Evolutionary conservation across 805 yeast genomes (phyloP).

Genomic region (Nakazawaea siamensis): DNA sequence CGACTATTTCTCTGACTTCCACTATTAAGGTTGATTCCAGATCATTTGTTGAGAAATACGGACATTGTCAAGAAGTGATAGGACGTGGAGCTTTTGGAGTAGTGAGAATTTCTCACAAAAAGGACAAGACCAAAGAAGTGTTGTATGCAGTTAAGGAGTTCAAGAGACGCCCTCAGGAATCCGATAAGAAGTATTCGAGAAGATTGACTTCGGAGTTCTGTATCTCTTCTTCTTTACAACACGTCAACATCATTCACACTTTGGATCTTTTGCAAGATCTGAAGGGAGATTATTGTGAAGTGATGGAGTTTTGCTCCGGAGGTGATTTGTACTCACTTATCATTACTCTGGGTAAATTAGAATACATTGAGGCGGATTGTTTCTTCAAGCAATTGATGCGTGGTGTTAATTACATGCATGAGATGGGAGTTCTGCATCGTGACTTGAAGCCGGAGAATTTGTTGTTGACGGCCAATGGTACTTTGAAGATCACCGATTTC

Average conservation of each 20-base stretch:
- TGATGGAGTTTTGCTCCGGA: conserved; percentile 78
- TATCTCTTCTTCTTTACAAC: conserved; percentile 70
- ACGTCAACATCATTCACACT: conserved; percentile 69
- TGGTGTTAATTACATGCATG: conserved; percentile 85
- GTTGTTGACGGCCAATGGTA: conserved; percentile 63
- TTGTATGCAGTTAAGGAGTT: conserved; percentile 87
- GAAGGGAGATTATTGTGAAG: conserved; percentile 76
- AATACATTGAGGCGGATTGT: conserved; percentile 82
- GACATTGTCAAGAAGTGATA: conserved; percentile 88
- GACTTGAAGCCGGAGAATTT: conserved; percentile 87
- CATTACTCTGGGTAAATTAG: conserved; percentile 69
- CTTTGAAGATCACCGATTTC: conserved; percentile 77
- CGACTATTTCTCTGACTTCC: conserved; percentile 11
- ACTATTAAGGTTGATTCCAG: conserved; percentile 27
- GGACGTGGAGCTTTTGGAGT: conserved; percentile 95
- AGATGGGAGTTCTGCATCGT: conserved; percentile 83
- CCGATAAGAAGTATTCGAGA: conserved; percentile 58
- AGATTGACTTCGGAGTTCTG: conserved; percentile 78
- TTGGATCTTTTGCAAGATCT: conserved; percentile 74
- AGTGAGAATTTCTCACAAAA: conserved; percentile 81
- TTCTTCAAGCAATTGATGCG: conserved; percentile 77
- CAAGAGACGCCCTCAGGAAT: conserved; percentile 51
- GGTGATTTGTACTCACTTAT: conserved; percentile 74
- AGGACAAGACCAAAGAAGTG: conserved; percentile 32
- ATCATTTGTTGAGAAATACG: conserved; percentile 82